Base-by-base conservation (phyloP, 306 rosid species). In the Psophocarpus tetragonolobus region DNA sequence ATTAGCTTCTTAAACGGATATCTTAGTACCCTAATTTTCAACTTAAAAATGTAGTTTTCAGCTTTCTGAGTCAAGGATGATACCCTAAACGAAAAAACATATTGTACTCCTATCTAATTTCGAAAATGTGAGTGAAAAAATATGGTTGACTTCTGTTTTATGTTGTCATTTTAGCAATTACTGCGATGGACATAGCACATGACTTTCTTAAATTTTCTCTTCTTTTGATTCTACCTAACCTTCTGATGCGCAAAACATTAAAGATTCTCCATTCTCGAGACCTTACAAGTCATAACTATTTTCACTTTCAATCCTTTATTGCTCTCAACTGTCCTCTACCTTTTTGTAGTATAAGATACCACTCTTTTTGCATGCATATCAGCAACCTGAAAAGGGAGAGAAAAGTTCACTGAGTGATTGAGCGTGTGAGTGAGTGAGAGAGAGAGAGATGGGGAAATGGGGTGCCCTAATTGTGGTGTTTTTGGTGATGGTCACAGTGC, bases 241-340 rank as follows among this genome's bases (percentile, higher is more conserved):
- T 53, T 81, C 84, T 83, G 84, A 71, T 60, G 21, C 72, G 32
- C 36, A 35, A 48, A 81, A 80, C 1, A 84, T 72, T 60, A 83
- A 79, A 57, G 75, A 77, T 74, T 86, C 80, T 64, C 83, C 48
- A 27, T 87, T 76, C 8, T 87, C 91, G 85, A 89, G 85, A 83
- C 53, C 44, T 61, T 65, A 56, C 69, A 27, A 27, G 68, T 70
- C 76, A 45, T 75, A 68, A 75, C 30, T 81, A 48, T 36, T 33
- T 30, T 87, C 69, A 61, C 83, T 79, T 0, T 38, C 60, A 21
- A n/a, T 18, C 82, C 75, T 88, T 92, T 81, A 90, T 85, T 85
- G 21, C 86, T 74, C 88, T 68, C 92, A 93, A 89, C 97, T 0
- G 92, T 69, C 88, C 75, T 41, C 84, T 12, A 33, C 82, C 29